phyloP scores from a whole-genome alignment of 352 stramenopile genomes.

The Globisporangium canariense region DNA sequence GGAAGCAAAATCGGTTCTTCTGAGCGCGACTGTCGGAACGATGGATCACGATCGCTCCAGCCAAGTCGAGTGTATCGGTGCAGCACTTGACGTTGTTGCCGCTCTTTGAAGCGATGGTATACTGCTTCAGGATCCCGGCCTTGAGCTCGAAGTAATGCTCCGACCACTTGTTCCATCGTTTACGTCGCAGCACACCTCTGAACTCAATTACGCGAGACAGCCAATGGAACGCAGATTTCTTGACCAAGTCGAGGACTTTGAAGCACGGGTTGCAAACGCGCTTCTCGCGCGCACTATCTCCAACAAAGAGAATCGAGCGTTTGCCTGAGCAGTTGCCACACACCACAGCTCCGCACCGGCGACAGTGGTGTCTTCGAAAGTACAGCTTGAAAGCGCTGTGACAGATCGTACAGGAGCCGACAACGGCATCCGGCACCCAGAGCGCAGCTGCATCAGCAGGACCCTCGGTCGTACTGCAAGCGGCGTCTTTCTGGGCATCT shows the following conservation, averaged over 20 bases:
- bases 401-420: conserved; percentile 65
- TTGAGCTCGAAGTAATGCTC: conserved; percentile 84
- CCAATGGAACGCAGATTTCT: conserved; percentile 64
- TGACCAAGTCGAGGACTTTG: conserved; percentile 61
- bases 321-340: conserved; percentile 74
- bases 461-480: conserved; percentile 26
- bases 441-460: conserved; percentile 61
- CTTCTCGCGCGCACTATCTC: conserved; percentile 56
- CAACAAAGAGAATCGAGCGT: conserved; percentile 66
- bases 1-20: conserved; percentile 79
- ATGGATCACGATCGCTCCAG: conserved; percentile 80
- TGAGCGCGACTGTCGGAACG: conserved; percentile 59
- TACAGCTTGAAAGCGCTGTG: conserved; percentile 64
- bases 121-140: conserved; percentile 73
- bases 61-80: conserved; percentile 63
- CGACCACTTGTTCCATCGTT: conserved; percentile 73
- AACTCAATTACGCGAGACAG: conserved; percentile 69
- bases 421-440: conserved; percentile 77
- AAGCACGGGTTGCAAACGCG: conserved; percentile 74
- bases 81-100: conserved; percentile 28
- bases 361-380: conserved; percentile 79
- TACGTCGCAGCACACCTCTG: conserved; percentile 62
- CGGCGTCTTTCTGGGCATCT: conserved; percentile 37
- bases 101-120: conserved; percentile 47
- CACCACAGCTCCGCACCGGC: conserved; percentile 71